Evolutionary conservation across 2,329 filamentous ascomycete genomes (phyloP), one percentile per base, ranked within the genome.

Genomic region (Ceratocystiopsis sp.): DNA sequence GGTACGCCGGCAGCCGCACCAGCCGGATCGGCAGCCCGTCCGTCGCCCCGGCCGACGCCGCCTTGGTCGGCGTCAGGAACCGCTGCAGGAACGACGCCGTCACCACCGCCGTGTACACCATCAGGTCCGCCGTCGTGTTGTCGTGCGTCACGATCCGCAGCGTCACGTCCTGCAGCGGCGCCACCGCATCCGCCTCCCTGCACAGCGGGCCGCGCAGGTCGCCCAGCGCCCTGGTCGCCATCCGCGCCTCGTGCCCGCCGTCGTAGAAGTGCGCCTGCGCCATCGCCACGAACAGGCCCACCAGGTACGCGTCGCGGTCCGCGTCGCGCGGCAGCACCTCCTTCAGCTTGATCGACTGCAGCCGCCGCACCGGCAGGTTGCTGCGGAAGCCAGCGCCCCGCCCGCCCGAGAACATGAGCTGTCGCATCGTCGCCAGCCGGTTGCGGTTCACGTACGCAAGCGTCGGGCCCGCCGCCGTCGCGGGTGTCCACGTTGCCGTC

Each of bases 221-320:
- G 33, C 33, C 33, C 7, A 11, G 11, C 12, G 33, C 33, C 13
- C 3, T 5, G 4, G 12, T 13, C 33, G 33, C 33, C 33, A 11
- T 6, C 33, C 33, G 9, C 25, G 25, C 25, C 25, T 29, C 25
- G 7, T 8, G 9, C 25, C 25, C 25, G 25, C 25, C 9, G 16
- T 56, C 52, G 51, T 75, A 74, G 45, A 70, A 71, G 39, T 69
- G 62, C 10, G 63, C 60, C 50, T 77, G 73, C 9, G 73, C 73
- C 66, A 76, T 70, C 39, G 68, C 66, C 13, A 77, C 50, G 45
- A 75, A 66, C 37, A 67, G 61, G 17, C 64, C 69, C 6, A 71
- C 58, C 34, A 74, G 59, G 45, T 71, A 66, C 0, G 67, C 59
- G 50, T 77, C 72, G 40, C 70, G 65, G 40, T 74, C 64, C 2